phyloP scores from a whole-genome alignment of 129 eudicot genomes.

The sunflower (Helianthus annuus) region HanXRQr2.0-SUNRISE NC_035444.2:26992009-26992508 shows the following conservation, averaged over 20 bases:
- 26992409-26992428: slow-evolving; percentile 90
- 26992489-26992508: slow-evolving; percentile 99
- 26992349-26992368: slow-evolving; percentile 97
- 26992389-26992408: slow-evolving; percentile 95
- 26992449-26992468: slow-evolving; percentile 95
- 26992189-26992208: slow-evolving; percentile 90
- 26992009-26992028: not conserved
- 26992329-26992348: slow-evolving; percentile 93
- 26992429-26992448: slow-evolving; percentile 93
- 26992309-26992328: slow-evolving; percentile 99
- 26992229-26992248: slow-evolving; percentile 56
- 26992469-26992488: slow-evolving; percentile 98
- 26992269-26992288: not conserved
- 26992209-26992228: slow-evolving; percentile 91
- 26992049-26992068: not conserved
- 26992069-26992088: slow-evolving; percentile 77
- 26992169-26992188: slow-evolving; percentile 98
- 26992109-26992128: slow-evolving; percentile 99
- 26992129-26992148: slow-evolving; percentile 98
- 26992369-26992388: slow-evolving; percentile 98
- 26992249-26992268: not conserved
- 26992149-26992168: slow-evolving; percentile 93
- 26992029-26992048: not conserved
- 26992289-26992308: slow-evolving; percentile 21
- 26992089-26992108: slow-evolving; percentile 97